Base-by-base conservation (phyloP, 169 alveolate species). In the Plasmodium yoelii region DNA sequence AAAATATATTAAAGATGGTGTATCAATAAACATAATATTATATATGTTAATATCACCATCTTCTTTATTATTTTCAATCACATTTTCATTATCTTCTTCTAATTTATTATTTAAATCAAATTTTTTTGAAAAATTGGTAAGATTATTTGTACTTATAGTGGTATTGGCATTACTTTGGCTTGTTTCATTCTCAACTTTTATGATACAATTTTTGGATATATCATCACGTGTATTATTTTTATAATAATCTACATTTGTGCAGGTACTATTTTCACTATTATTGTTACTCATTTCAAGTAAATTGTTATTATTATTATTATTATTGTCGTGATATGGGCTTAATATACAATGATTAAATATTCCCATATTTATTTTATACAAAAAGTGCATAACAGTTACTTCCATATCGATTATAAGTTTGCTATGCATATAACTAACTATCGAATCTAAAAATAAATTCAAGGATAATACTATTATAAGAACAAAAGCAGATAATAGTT, bases 21-120 rank as follows among this genome's bases (percentile, higher is more conserved):
- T 86, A 49, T 86, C 91, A 2, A 65, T 57, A 53, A 86, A 86
- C 91, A 86, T 86, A 13, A 86, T 70, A 42, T 86, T 86, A 47
- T 86, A 86, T 1, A 86, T 86, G 59, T 26, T 86, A 22, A 86
- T 26, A 22, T 69, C 84, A 47, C 65, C 65, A 6, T 34, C 53
- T 7, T 39, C 84, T 9, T n/a, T 47, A 5, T 64, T 68, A n/a
- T 6, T 18, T 44, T 77, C 39, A 4, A 39, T 49, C n/a, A 5
- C 34, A n/a, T n/a, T 34, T 6, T 68, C 59, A 6, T n/a, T 49
- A 49, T 51, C n/a, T 12, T 51, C n/a, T 12, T 2, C 59, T 12
- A 13, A 51, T 51, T 5, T 6, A 51, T 9, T 51, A 3, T 51
- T 13, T 51, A 5, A 13, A 8, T 9, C 18, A 5, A 3, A 3